Conservation (phyloP, 1,284 basidiomycete genomes). For the Cystobasidiaceae sp. region DNA sequence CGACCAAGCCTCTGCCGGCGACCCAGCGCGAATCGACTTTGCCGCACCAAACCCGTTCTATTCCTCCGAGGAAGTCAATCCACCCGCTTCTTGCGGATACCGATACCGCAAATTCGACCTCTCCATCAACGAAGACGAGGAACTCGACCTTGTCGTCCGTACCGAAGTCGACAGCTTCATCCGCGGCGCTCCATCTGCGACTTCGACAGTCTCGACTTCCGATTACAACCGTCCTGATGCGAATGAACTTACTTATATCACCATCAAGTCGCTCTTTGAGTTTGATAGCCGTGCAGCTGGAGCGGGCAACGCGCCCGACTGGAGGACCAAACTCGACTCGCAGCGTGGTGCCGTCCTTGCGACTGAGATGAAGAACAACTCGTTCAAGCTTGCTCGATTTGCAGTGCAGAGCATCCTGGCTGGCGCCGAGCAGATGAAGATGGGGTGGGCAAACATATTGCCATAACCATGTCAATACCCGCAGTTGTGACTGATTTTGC, state of each 20-base stretch:
- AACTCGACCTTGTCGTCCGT: constrained; percentile 84
- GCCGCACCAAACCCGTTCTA: constrained; percentile 92
- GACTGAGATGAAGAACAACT: constrained; percentile 99
- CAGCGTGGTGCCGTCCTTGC: constrained; percentile 97
- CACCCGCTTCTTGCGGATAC: constrained; percentile 91
- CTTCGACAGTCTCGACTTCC: constrained; percentile 55
- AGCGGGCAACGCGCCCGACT: constrained; percentile 89
- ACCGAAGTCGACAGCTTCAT: constrained; percentile 94
- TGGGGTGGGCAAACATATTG: constrained; percentile 62
- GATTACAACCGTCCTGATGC: constrained; percentile 48
- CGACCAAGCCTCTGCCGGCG: constrained; percentile 55
- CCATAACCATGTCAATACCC: not conserved
- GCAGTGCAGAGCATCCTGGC: constrained; percentile 92
- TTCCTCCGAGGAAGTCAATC: constrained; percentile 86
- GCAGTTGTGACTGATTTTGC: constrained; percentile 30
- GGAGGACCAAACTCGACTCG: constrained; percentile 90
- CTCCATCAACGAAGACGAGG: constrained; percentile 79
- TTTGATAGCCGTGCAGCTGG: constrained; percentile 90
- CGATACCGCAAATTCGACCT: constrained; percentile 95
- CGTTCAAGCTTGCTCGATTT: constrained; percentile 96
- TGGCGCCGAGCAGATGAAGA: constrained; percentile 94
- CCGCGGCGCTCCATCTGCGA: constrained; percentile 51
- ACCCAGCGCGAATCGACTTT: constrained; percentile 58
- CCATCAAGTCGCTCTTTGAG: constrained; percentile 93
- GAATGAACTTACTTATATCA: constrained; percentile 56